These are phyloP conservation scores for Aulographum hederae DNA, from an alignment of 2,329 filamentous ascomycete genomes.

Conservation along the genomic window DNA sequence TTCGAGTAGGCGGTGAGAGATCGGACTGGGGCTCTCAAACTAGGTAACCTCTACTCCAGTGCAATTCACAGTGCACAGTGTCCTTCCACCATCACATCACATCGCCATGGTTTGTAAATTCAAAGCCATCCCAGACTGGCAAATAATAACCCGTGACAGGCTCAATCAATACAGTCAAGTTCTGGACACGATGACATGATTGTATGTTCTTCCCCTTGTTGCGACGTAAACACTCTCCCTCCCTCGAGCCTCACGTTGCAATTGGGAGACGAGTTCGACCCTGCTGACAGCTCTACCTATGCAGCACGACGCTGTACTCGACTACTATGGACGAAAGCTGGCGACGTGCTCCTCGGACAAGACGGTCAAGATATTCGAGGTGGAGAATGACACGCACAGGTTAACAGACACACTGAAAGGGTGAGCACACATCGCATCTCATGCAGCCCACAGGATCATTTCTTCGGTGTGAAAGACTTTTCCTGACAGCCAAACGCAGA, in stretches of 20 bases:
- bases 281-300: conserved; percentile 1
- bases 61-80: no score
- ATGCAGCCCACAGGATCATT: not conserved
- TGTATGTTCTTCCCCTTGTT: conserved; percentile 44
- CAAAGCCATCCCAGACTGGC: no score
- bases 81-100: no score
- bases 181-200: conserved; percentile 98
- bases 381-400: conserved; percentile 75
- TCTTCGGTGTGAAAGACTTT: no score
- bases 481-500: conserved; percentile 27
- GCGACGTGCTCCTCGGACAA: conserved; percentile 96
- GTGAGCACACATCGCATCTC: no score
- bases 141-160: no score
- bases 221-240: conserved; percentile 1
- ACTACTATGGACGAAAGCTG: conserved; percentile 92
- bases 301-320: conserved; percentile 88
- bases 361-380: conserved; percentile 98
- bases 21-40: no score
- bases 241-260: conserved; percentile 2
- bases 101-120: no score
- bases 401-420: conserved; percentile 88
- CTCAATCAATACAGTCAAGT: conserved; percentile 68
- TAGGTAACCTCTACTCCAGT: no score
- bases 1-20: no score
- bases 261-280: not conserved